Base-by-base conservation (phyloP, 352 stramenopile genomes). In the Globisporangium cederbergense region DNA sequence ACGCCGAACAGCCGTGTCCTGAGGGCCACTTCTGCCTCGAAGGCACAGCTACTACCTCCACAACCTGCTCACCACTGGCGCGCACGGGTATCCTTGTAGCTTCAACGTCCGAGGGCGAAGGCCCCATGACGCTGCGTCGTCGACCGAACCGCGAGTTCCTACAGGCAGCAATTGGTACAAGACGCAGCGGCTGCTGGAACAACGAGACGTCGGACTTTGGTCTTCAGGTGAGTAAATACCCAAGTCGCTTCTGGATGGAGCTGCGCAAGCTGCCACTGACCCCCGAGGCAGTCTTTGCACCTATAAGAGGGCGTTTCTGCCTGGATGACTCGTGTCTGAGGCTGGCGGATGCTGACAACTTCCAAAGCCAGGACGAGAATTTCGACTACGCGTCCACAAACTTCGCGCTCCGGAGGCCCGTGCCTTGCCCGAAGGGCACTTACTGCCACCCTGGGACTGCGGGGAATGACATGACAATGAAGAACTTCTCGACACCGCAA, bases 201-300 rank as follows among this genome's bases (percentile, higher is more conserved):
- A 99, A 99, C 70, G 87, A 85, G 50, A 99, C 96, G 2, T 65
- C 87, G 28, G 96, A 99, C 61, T 98, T 98, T 70, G 97, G 96
- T 6, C 74, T 99, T 11, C 95, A 99, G 71, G 65, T 96, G 30
- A 98, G 89, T 47, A 61, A 70, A 1, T 70, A 77, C 14, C 89
- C 92, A 38, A 86, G 77, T 16, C 83, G 89, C 38, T 97, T 99
- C 70, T 99, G 97, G 97, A 89, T 93, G 72, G 97, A 99, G 67
- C 67, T 89, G 22, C 90, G 97, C 40, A 71, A 95, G 53, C 77
- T 98, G 14, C 97, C 97, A 13, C 75, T 99, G 6, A 74, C 88
- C 43, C 71, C 79, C 11, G 80, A 90, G 9, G 78, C 90, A 0
- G 71, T 81, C 2, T 90, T 97, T 30, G 50, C 72, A 16, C 91